Conservation (phyloP, 805 yeast genomes). For the Teunomyces panamensis region DNA sequence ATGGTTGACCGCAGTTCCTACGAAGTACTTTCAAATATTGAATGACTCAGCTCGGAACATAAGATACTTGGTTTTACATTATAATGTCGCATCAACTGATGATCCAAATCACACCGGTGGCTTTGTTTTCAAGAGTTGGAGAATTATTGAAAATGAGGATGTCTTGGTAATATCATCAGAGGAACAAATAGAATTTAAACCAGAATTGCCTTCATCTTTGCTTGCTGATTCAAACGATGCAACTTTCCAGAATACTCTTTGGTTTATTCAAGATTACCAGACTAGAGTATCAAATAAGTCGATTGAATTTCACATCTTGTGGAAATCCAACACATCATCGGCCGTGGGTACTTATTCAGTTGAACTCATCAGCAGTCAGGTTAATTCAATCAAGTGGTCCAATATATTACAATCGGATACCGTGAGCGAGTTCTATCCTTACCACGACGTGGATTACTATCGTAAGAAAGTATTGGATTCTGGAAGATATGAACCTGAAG, state of each 20-base stretch:
- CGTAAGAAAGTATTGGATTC: constrained; percentile 47
- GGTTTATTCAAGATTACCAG: constrained; percentile 46
- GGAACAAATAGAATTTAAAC: constrained; percentile 17
- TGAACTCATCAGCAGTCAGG: constrained; percentile 12
- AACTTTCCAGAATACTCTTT: constrained; percentile 18
- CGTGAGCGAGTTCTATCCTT: constrained; percentile 21
- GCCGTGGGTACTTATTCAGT: constrained; percentile 14
- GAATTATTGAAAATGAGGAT: constrained; percentile 10
- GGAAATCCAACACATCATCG: constrained; percentile 64
- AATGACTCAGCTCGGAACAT: constrained; percentile 5
- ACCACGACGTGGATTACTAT: constrained; percentile 37
- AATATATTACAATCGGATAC: constrained; percentile 9
- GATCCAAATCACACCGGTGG: constrained; percentile 8
- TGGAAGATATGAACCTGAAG: constrained; percentile 45
- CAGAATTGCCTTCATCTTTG: constrained; percentile 12
- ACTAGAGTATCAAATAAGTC: not conserved
- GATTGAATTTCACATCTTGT: constrained; percentile 37
- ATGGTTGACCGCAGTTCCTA: constrained; percentile 31
- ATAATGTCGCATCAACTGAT: constrained; percentile 12
- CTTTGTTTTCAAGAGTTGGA: constrained; percentile 23
- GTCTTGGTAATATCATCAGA: constrained; percentile 9
- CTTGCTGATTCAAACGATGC: not conserved
- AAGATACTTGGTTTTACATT: constrained; percentile 16
- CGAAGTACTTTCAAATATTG: constrained; percentile 25
- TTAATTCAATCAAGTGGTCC: constrained; percentile 14